Conservation (phyloP, 129 eudicot genomes). For the Flaveria trinervia region DNA sequence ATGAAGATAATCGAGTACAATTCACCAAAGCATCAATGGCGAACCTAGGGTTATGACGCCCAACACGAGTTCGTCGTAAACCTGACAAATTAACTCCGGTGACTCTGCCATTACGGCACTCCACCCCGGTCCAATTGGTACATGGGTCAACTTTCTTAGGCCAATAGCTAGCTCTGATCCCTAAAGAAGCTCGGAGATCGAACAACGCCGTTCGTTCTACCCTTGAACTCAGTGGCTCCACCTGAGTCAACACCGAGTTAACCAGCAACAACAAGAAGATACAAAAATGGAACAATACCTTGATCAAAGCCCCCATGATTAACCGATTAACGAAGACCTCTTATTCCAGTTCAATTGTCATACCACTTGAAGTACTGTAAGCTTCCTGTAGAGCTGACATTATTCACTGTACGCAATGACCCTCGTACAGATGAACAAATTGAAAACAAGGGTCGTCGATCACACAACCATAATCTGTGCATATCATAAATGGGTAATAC, state of each 20-base stretch:
- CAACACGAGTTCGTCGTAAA: constrained; percentile 47
- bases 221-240: constrained; percentile 42
- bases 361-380: too few relatives aligned
- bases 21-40: constrained; percentile 52
- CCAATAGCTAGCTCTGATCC: constrained; percentile 64
- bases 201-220: constrained; percentile 58
- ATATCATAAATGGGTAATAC: background rate
- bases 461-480: constrained; percentile 1
- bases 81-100: constrained; percentile 52
- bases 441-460: too few relatives aligned
- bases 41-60: constrained; percentile 50
- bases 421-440: too few relatives aligned
- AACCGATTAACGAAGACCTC: background rate
- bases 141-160: constrained; percentile 69
- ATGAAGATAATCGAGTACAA: constrained; percentile 40
- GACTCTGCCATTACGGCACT: constrained; percentile 56
- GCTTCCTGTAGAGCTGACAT: too few relatives aligned
- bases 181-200: constrained; percentile 64
- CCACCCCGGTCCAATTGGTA: constrained; percentile 59
- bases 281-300: constrained; percentile 28
- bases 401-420: too few relatives aligned
- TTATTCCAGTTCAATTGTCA: too few relatives aligned
- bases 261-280: constrained; percentile 38
- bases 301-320: constrained; percentile 37
- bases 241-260: constrained; percentile 54